Conservation (phyloP, 2,329 filamentous ascomycete genomes). For the Sarocladium kiliense region DNA sequence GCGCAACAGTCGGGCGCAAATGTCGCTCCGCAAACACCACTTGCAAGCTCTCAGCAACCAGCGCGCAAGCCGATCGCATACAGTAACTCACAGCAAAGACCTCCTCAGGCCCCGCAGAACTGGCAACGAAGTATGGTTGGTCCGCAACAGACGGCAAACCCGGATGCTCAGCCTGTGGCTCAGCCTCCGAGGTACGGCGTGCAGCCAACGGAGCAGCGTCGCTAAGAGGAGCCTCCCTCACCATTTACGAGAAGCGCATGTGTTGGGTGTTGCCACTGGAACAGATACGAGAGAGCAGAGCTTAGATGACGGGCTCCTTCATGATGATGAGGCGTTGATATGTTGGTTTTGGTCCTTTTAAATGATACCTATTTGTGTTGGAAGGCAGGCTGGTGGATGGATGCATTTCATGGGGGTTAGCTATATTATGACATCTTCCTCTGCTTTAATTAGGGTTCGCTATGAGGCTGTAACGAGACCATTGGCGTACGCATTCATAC, state of each 20-base stretch:
- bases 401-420: neutral
- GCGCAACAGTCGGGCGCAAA: neutral
- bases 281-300: too few relatives aligned
- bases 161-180: neutral
- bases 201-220: neutral
- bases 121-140: conserved; percentile 2
- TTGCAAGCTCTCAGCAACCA: neutral
- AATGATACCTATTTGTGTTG: conserved; percentile 1
- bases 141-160: neutral
- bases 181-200: neutral
- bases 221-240: too few relatives aligned
- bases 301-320: neutral
- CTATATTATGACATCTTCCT: too few relatives aligned
- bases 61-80: neutral
- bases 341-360: neutral
- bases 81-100: neutral
- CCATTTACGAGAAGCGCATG: too few relatives aligned
- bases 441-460: too few relatives aligned
- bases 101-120: neutral
- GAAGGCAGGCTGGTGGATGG: neutral
- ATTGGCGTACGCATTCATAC: too few relatives aligned
- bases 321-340: neutral
- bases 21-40: neutral
- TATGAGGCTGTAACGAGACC: too few relatives aligned
- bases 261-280: too few relatives aligned